Percentiles rank a stretch among this genome's conserved stretches.
Evolutionary conservation across 306 rosid species (phyloP).

Genomic region (Crotalaria pallida): DNA sequence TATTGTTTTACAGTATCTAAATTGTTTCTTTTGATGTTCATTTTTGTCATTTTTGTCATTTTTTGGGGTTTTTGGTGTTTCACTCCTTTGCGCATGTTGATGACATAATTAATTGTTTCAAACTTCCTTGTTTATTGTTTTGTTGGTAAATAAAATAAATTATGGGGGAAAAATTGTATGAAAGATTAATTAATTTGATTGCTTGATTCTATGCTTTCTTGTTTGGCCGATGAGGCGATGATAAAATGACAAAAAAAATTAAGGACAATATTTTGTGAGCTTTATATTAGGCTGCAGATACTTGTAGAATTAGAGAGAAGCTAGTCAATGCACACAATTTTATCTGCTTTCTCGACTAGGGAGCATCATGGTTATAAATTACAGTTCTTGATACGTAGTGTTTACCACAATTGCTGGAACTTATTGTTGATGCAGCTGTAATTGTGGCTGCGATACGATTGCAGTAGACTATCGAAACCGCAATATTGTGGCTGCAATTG

Average conservation of each 20-base stretch:
- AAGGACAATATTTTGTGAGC: not conserved
- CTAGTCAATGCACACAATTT: not conserved
- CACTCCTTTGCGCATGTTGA: not conserved
- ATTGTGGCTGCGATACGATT: no score
- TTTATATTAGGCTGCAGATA: not conserved
- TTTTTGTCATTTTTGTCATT: not conserved
- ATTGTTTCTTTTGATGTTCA: not conserved
- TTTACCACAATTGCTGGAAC: no score
- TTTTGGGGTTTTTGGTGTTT: not conserved
- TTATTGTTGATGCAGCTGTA: no score
- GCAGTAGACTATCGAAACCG: no score
- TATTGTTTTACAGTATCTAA: not conserved
- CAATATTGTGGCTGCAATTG: no score
- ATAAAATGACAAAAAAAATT: not conserved
- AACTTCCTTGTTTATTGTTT: not conserved
- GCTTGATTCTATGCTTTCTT: no score
- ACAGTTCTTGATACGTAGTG: no score
- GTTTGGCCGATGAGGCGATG: no score
- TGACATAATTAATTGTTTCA: not conserved
- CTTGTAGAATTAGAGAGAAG: not conserved
- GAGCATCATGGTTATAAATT: not conserved
- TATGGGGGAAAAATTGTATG: not conserved
- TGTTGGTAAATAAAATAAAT: not conserved
- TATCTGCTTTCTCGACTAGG: not conserved
- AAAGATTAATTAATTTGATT: not conserved